These are phyloP conservation scores for Aspergillus bertholletiae DNA, from an alignment of 495 filamentous ascomycete species.

Conservation along the genomic window DNA sequence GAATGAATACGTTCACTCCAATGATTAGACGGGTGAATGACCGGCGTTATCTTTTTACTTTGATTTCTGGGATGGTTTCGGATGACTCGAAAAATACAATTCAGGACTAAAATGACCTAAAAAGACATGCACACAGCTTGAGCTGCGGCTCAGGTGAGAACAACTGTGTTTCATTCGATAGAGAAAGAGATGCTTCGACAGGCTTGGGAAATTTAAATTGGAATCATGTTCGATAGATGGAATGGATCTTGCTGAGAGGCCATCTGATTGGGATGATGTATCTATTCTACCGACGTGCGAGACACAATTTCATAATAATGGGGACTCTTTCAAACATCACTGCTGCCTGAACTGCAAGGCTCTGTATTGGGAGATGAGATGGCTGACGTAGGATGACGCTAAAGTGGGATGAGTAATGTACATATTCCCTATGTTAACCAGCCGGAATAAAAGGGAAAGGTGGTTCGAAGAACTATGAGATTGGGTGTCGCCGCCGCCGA, in stretches of 20 bases:
- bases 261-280: not conserved
- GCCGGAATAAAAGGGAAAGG: not conserved
- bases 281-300: not conserved
- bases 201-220: not conserved
- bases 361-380: not conserved
- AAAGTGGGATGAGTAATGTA: not conserved
- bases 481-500: not conserved
- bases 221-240: not conserved
- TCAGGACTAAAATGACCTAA: not conserved
- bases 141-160: not conserved
- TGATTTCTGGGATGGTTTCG: not conserved
- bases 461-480: not conserved
- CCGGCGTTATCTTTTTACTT: conserved; percentile 3
- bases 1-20: not conserved
- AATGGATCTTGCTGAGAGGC: not conserved
- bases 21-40: conserved; percentile 16
- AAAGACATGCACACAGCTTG: not conserved
- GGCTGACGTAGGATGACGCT: not conserved
- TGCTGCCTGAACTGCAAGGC: not conserved
- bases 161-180: not conserved
- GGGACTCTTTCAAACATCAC: not conserved
- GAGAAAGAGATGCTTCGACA: too few relatives aligned
- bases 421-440: not conserved
- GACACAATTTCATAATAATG: not conserved
- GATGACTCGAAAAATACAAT: not conserved